Conservation (phyloP, 108 stramenopile genomes). For the Skeletonema grethae region DNA sequence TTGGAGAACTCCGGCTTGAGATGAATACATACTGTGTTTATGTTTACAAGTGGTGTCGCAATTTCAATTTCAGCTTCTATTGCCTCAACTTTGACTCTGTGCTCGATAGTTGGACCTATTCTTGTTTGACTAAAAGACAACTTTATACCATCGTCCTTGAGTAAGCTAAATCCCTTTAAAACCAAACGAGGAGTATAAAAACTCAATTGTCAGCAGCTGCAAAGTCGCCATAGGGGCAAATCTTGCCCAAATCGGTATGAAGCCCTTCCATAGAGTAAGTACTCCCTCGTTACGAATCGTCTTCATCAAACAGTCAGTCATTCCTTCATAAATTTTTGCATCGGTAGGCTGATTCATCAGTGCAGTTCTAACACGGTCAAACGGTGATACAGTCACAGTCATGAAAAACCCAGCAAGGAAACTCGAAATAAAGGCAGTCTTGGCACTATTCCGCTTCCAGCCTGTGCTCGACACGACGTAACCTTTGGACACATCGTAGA, state of each 20-base stretch:
- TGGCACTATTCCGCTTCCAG: conserved; percentile 54
- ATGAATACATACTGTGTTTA: too few relatives aligned
- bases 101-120: neutral
- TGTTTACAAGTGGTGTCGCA: too few relatives aligned
- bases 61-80: too few relatives aligned
- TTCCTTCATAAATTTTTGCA: conserved; percentile 85
- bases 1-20: too few relatives aligned
- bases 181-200: neutral
- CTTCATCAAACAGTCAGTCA: conserved; percentile 86
- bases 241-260: conserved; percentile 93
- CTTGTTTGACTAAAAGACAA: neutral
- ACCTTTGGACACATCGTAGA: conserved; percentile 89
- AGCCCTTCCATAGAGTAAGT: conserved; percentile 87
- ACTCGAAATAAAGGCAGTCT: conserved; percentile 75
- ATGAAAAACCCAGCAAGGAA: conserved; percentile 93
- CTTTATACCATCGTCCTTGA: too few relatives aligned
- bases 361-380: conserved; percentile 89
- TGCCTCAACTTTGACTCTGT: too few relatives aligned
- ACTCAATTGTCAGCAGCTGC: conserved; percentile 90
- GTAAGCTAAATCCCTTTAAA: neutral
- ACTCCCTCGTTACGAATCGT: conserved; percentile 86
- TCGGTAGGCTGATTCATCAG: conserved; percentile 94
- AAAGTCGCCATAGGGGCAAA: conserved; percentile 92
- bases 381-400: conserved; percentile 91
- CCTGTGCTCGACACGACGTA: conserved; percentile 70